These are phyloP conservation scores for Phytophthora pseudosyringae DNA, from an alignment of 352 stramenopile genomes.

Conservation along the genomic window DNA sequence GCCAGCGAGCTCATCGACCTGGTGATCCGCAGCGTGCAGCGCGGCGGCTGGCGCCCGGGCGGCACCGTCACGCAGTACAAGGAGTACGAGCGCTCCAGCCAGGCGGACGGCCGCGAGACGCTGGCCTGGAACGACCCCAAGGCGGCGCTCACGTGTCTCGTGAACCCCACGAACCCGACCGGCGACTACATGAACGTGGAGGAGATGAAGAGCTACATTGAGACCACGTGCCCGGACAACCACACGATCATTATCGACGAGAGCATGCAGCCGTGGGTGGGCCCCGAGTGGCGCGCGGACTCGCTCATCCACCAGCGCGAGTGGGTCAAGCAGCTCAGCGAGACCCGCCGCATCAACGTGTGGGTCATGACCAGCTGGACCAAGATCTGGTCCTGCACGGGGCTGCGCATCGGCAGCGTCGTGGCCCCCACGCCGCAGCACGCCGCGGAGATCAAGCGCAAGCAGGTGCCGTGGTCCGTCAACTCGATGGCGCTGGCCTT, in stretches of 20 bases:
- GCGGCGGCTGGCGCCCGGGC: conserved; percentile 75
- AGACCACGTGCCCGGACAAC: conserved; percentile 80
- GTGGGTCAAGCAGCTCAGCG: conserved; percentile 80
- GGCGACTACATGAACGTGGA: conserved; percentile 87
- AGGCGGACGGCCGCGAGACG: conserved; percentile 81
- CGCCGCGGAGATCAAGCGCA: conserved; percentile 86
- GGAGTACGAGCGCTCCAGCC: conserved; percentile 88
- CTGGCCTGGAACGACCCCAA: conserved; percentile 75
- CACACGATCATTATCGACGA: conserved; percentile 93
- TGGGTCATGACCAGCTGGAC: conserved; percentile 94
- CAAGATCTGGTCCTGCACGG: conserved; percentile 94
- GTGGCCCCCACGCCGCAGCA: conserved; percentile 82
- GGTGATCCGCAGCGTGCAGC: conserved; percentile 84
- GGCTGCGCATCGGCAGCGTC: conserved; percentile 87
- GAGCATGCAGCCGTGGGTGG: conserved; percentile 92
- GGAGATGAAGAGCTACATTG: conserved; percentile 90
- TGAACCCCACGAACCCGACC: conserved; percentile 92
- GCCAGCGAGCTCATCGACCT: conserved; percentile 89
- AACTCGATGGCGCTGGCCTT: conserved; percentile 92
- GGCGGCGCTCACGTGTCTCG: conserved; percentile 84
- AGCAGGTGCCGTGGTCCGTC: conserved; percentile 92
- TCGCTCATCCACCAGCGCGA: conserved; percentile 88
- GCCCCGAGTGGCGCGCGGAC: conserved; percentile 83
- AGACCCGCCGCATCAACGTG: conserved; percentile 82
- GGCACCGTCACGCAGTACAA: conserved; percentile 87